These are phyloP conservation scores for Prinsepia uniflora DNA, from an alignment of 306 rosid species.

Conservation along the genomic window DNA sequence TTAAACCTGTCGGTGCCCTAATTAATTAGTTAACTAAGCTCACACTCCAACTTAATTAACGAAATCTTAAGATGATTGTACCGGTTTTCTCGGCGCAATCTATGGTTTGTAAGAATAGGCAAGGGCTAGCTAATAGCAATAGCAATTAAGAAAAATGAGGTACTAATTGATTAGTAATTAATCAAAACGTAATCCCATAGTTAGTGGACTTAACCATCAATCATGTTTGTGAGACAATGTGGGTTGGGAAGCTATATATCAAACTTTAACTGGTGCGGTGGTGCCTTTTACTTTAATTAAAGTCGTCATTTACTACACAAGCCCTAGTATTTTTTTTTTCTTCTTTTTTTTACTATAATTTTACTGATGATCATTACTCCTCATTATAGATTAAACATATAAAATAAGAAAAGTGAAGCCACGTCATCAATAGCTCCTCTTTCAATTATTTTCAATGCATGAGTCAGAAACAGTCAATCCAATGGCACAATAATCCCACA, in stretches of 20 bases:
- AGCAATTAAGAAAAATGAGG: background rate
- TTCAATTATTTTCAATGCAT: background rate
- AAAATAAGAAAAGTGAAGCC: background rate
- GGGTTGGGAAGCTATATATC: slow-evolving; percentile 17
- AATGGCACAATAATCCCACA: background rate
- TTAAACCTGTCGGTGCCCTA: background rate
- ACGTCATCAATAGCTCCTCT: background rate
- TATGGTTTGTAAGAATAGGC: background rate
- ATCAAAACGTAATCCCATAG: background rate
- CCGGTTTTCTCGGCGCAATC: slow-evolving; percentile 21
- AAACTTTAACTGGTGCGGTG: background rate
- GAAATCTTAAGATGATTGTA: background rate
- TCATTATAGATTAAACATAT: background rate
- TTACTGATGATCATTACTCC: background rate
- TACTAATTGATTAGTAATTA: background rate
- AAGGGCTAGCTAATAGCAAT: background rate
- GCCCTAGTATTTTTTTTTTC: background rate
- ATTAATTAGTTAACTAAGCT: background rate
- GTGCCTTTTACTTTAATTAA: background rate
- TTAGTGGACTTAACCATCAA: slow-evolving; percentile 12
- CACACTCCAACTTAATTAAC: background rate
- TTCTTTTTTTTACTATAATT: background rate
- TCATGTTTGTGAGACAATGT: slow-evolving; percentile 7
- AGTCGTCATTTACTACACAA: background rate
- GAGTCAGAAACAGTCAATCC: background rate